Conservation (phyloP, 352 stramenopile genomes). For the Phytopythium ostracodes region DNA sequence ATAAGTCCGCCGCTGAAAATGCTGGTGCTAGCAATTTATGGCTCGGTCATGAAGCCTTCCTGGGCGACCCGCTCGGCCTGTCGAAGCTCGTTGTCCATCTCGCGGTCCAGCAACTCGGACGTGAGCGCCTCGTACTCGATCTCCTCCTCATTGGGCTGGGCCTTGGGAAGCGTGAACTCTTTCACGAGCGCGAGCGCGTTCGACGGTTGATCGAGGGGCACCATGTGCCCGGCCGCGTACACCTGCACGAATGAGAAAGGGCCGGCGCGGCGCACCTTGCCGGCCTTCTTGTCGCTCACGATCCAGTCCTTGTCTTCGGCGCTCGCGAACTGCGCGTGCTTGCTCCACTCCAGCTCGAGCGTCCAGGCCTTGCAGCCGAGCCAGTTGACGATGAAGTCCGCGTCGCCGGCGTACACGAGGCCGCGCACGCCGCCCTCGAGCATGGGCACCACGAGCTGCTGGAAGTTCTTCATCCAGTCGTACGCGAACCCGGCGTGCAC, state of each 20-base stretch:
- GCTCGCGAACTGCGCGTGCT: constrained; percentile 45
- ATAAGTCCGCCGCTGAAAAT: background rate
- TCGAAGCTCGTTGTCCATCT: constrained; percentile 7
- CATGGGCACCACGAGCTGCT: constrained; percentile 88
- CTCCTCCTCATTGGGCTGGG: constrained; percentile 21
- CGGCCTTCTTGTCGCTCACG: constrained; percentile 54
- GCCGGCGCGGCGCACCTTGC: constrained; percentile 53
- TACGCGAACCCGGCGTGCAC: constrained; percentile 91
- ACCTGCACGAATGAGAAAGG: constrained; percentile 94
- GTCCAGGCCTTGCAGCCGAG: constrained; percentile 96
- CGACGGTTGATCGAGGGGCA: constrained; percentile 92
- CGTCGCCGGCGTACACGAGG: constrained; percentile 96
- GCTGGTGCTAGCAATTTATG: background rate
- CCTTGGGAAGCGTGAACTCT: constrained; percentile 68
- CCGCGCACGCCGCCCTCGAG: constrained; percentile 89
- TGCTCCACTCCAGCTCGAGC: constrained; percentile 90
- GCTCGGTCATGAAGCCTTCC: constrained; percentile 31
- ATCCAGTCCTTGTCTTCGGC: constrained; percentile 56
- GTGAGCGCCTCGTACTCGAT: constrained; percentile 12
- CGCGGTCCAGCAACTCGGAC: constrained; percentile 17
- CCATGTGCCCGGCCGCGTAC: constrained; percentile 95
- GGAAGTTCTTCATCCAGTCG: constrained; percentile 98
- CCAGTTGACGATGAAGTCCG: constrained; percentile 98
- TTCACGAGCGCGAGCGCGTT: constrained; percentile 94
- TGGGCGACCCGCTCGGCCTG: constrained; percentile 22